Conservation (phyloP, 2,329 filamentous ascomycete genomes). For the Calycina herbarum region DNA sequence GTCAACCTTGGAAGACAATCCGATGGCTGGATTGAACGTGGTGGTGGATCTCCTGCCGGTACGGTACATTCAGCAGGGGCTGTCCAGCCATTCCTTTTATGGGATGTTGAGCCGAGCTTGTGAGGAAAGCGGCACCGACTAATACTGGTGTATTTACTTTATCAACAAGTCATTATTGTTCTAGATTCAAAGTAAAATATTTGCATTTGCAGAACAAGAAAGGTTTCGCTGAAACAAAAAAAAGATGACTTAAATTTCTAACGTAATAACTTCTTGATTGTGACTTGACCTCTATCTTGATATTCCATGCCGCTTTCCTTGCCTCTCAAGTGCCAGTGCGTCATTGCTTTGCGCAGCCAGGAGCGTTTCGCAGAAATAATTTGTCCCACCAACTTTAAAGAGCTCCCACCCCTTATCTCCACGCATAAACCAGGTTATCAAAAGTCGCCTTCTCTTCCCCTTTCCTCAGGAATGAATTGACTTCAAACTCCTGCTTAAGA, state of each 20-base stretch:
- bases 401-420: not conserved
- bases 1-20: not conserved
- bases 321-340: slow-evolving; percentile 2
- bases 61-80: not conserved
- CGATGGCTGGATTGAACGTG: not conserved
- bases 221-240: too few relatives aligned
- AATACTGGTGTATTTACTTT: not conserved
- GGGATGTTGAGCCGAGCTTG: not conserved
- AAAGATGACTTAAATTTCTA: too few relatives aligned
- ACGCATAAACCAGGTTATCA: not conserved
- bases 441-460: not conserved
- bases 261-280: too few relatives aligned
- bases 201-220: too few relatives aligned
- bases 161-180: not conserved
- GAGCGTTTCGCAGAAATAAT: not conserved
- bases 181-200: too few relatives aligned
- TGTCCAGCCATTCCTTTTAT: not conserved
- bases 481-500: not conserved
- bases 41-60: slow-evolving; percentile 2
- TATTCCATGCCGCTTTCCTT: slow-evolving; percentile 4
- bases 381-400: slow-evolving; percentile 3
- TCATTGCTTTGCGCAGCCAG: slow-evolving; percentile 8
- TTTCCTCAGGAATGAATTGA: slow-evolving; percentile 11
- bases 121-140: not conserved
- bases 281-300: too few relatives aligned